Percentiles rank a stretch among this genome's conserved stretches.
Conservation (phyloP, 495 filamentous ascomycete species). For the Daldinia caldariorum region DNA sequence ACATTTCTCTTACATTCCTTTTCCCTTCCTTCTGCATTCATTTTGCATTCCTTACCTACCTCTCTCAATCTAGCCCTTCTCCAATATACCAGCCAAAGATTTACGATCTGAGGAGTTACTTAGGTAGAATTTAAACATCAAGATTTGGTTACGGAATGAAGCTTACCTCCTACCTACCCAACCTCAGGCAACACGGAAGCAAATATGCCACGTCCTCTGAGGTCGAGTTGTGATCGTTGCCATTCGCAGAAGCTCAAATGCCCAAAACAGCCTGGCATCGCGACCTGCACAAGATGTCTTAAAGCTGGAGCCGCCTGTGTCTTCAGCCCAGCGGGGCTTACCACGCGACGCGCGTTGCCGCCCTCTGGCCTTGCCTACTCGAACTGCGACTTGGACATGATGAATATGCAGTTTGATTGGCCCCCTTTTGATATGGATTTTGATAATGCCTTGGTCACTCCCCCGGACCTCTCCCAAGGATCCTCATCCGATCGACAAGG, state of each 20-base stretch:
- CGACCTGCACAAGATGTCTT: slow-evolving; percentile 48
- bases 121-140: too few species aligned
- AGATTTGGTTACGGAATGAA: background rate
- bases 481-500: slow-evolving; percentile 4
- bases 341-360: slow-evolving; percentile 33
- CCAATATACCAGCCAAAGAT: too few species aligned
- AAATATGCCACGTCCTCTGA: slow-evolving; percentile 43
- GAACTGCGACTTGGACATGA: slow-evolving; percentile 16
- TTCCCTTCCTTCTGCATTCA: too few species aligned
- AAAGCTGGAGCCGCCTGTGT: slow-evolving; percentile 48
- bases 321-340: slow-evolving; percentile 50
- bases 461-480: slow-evolving; percentile 9
- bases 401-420: slow-evolving; percentile 36
- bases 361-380: slow-evolving; percentile 10
- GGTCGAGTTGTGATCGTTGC: slow-evolving; percentile 52
- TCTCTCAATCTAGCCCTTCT: too few species aligned
- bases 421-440: slow-evolving; percentile 28
- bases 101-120: too few species aligned
- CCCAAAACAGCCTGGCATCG: slow-evolving; percentile 44
- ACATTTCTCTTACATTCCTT: too few species aligned
- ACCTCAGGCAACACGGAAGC: background rate
- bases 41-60: too few species aligned
- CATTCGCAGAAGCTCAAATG: slow-evolving; percentile 55
- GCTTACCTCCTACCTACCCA: too few species aligned
- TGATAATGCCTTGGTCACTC: slow-evolving; percentile 12